A percentile compares a stretch with the other conserved stretches of the same genome.
These are phyloP conservation scores for Carex cristatella DNA, from an alignment of 176 grass and related monocot genomes.

Conservation along the genomic window DNA sequence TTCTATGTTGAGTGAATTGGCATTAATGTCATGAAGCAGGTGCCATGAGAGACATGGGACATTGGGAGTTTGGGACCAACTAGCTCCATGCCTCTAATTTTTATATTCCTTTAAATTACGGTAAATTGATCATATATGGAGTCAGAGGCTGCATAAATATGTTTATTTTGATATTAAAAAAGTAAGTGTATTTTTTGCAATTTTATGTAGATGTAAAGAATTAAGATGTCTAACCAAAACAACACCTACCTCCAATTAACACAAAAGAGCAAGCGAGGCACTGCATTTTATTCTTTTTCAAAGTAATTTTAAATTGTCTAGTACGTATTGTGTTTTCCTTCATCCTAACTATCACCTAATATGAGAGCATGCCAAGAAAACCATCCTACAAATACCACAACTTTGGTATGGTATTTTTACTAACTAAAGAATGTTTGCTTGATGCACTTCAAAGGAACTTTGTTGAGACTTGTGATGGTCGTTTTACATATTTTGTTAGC, in stretches of 20 bases:
- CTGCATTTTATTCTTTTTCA: background rate
- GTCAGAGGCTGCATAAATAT: background rate
- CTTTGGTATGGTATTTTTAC: background rate
- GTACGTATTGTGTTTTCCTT: background rate
- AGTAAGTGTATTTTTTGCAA: background rate
- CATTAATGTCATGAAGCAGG: background rate
- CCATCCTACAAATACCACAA: background rate
- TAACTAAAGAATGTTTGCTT: constrained; percentile 7
- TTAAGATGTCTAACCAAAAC: background rate
- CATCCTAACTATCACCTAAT: constrained; percentile 4
- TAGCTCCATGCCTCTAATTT: background rate
- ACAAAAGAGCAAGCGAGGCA: background rate
- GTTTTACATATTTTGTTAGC: background rate
- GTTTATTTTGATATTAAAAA: background rate
- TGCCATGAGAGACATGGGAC: background rate
- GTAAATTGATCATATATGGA: background rate
- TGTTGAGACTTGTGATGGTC: background rate
- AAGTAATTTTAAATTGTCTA: background rate
- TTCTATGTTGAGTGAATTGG: background rate
- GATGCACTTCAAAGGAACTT: background rate
- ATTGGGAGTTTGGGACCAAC: background rate
- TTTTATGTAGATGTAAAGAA: background rate
- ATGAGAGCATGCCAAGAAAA: background rate
- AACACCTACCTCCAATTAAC: background rate
- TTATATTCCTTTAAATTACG: background rate